These are phyloP conservation scores for Sechiopsis laciniata DNA, from an alignment of 306 rosid genomes.

Conservation along the genomic window DNA sequence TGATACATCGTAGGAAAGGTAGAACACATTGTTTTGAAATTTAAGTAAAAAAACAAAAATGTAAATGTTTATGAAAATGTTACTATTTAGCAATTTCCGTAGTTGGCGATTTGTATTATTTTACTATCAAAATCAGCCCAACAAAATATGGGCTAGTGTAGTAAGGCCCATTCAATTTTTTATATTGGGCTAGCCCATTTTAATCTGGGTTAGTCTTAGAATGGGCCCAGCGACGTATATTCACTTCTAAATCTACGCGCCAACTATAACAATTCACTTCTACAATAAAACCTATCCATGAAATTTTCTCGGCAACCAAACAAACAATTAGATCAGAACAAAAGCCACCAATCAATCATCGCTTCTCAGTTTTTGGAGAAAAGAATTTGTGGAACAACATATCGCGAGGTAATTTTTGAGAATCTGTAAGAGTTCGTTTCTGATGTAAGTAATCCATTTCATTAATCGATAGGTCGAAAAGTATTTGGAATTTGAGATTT, in stretches of 20 bases:
- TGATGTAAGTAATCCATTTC: neutral
- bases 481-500: neutral
- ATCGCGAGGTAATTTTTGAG: conserved; percentile 3
- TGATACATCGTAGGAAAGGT: too few relatives aligned
- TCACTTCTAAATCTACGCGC: neutral
- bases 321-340: neutral
- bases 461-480: neutral
- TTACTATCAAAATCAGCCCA: neutral
- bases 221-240: neutral
- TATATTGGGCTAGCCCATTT: neutral
- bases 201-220: neutral
- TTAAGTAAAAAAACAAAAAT: too few relatives aligned
- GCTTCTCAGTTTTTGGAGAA: neutral
- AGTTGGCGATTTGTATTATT: too few relatives aligned
- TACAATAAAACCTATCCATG: neutral
- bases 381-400: conserved; percentile 1
- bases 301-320: neutral
- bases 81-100: too few relatives aligned
- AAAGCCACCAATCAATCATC: neutral
- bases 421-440: neutral
- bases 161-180: neutral
- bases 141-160: neutral
- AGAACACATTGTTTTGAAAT: too few relatives aligned
- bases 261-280: neutral
- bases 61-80: too few relatives aligned